A percentile compares a stretch with the other conserved stretches of the same genome.
Conservation (phyloP, 73 alveolate genomes). For the Uronychia binucleata region DNA sequence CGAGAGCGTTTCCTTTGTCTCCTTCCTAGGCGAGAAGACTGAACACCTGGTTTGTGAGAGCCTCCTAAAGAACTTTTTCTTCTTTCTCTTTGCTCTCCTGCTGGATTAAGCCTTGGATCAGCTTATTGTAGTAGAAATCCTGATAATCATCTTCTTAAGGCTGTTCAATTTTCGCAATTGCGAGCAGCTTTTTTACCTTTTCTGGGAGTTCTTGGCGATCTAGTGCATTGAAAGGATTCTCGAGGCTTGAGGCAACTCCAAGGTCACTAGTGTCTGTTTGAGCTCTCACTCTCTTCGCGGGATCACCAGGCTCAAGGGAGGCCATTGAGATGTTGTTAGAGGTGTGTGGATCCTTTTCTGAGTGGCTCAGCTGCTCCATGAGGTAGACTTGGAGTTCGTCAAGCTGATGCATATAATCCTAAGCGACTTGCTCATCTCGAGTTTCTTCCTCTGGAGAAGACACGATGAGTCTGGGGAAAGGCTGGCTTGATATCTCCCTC, state of each 20-base stretch:
- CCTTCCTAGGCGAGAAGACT: neutral
- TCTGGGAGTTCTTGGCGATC: neutral
- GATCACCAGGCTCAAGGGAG: too few relatives aligned
- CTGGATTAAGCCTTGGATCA: neutral
- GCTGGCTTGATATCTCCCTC: too few relatives aligned
- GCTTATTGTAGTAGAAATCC: neutral
- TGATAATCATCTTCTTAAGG: neutral
- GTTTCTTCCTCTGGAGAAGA: neutral
- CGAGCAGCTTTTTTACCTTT: neutral
- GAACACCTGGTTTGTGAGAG: neutral
- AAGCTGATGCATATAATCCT: neutral
- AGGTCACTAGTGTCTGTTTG: too few relatives aligned
- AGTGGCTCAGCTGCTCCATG: neutral
- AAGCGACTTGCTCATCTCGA: neutral
- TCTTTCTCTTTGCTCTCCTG: neutral
- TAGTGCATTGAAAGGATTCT: neutral
- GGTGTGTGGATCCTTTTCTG: neutral
- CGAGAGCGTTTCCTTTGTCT: neutral
- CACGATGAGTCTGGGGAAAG: neutral
- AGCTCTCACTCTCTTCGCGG: too few relatives aligned
- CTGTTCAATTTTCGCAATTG: neutral
- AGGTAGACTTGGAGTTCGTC: neutral
- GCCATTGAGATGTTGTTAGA: neutral
- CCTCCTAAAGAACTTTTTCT: neutral
- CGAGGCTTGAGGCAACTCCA: too few relatives aligned